These are phyloP conservation scores for Wickerhamiella azymoides DNA, from an alignment of 805 yeast genomes.

Conservation along the genomic window DNA sequence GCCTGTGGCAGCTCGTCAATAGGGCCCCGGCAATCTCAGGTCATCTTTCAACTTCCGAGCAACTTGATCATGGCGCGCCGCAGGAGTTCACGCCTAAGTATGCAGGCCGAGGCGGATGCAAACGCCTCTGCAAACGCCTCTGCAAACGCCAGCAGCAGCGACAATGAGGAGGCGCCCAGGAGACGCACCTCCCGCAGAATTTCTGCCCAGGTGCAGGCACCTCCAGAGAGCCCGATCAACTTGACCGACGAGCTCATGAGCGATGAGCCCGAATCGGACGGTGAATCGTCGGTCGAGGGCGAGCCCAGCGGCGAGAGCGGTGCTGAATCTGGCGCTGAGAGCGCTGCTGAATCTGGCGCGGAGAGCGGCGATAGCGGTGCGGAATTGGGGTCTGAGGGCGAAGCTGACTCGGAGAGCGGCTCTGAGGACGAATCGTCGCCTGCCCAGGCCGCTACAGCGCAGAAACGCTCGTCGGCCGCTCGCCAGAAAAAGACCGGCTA, in stretches of 20 bases:
- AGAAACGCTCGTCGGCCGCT: not conserved
- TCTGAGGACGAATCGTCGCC: not conserved
- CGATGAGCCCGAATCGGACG: not conserved
- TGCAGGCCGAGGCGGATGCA: no score
- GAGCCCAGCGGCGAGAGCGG: not conserved
- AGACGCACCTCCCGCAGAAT: not conserved
- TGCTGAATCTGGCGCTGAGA: not conserved
- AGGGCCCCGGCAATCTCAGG: no score
- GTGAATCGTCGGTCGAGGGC: not conserved
- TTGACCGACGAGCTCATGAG: not conserved
- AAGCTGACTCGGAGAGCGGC: not conserved
- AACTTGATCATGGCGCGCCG: no score
- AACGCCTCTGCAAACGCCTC: not conserved
- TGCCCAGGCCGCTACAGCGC: no score
- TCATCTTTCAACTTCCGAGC: no score
- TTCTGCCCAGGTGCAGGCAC: not conserved
- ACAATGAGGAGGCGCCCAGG: not conserved
- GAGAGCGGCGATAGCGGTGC: not conserved
- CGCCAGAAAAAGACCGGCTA: not conserved
- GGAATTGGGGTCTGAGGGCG: not conserved
- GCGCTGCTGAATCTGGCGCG: no score
- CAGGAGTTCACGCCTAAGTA: no score
- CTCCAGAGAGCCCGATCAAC: not conserved
- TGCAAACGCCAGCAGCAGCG: not conserved
- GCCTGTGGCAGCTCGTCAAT: no score